phyloP scores from a whole-genome alignment of 176 grass and related monocot species.

The Panicum miliaceum region DNA sequence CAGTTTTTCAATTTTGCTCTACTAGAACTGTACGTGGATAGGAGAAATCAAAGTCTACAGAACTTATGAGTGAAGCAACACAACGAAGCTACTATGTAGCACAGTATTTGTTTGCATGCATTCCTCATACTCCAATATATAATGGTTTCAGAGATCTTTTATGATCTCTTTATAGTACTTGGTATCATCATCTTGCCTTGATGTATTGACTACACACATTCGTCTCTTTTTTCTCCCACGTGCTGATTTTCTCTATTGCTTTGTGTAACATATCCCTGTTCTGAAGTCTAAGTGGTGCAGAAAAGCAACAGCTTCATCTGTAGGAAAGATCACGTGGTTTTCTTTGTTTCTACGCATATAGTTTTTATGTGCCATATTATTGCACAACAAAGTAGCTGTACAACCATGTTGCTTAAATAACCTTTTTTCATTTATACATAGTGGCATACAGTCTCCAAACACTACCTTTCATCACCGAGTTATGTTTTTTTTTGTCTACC shows the following conservation, averaged over 20 bases:
- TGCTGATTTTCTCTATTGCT: neutral
- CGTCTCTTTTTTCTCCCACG: neutral
- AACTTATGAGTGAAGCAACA: conserved; percentile 26
- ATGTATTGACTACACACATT: neutral
- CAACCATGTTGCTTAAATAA: neutral
- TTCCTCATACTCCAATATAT: neutral
- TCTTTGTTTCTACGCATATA: neutral
- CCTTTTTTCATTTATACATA: neutral
- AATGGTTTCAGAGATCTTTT: neutral
- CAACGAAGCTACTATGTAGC: conserved; percentile 19
- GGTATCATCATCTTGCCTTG: neutral
- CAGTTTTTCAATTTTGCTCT: conserved; percentile 15
- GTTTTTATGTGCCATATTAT: neutral
- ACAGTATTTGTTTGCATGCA: conserved; percentile 7
- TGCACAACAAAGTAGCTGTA: neutral
- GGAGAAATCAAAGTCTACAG: conserved; percentile 24
- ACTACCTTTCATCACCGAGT: neutral
- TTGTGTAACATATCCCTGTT: neutral
- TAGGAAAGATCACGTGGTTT: conserved; percentile 3
- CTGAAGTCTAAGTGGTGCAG: neutral
- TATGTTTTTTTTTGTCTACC: neutral
- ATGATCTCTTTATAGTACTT: neutral
- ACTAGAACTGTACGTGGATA: conserved; percentile 24
- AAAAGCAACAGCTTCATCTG: neutral
- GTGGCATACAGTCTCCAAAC: neutral